Conservation (phyloP, 345 rosid genomes). For the Eucalyptus cloeziana region DNA sequence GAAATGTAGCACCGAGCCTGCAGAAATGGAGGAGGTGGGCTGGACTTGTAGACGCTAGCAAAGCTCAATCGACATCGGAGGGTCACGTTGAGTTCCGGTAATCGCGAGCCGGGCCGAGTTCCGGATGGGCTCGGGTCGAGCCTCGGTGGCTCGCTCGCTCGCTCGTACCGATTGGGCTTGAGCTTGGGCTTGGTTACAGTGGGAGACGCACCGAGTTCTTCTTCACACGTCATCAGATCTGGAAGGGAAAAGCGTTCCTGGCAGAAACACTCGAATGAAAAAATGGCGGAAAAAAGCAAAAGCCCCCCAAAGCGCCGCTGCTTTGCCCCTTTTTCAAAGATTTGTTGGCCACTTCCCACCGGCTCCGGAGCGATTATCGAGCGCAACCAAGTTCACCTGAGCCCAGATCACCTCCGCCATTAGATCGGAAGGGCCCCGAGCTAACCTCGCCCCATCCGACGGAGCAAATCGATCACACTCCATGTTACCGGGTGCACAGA, state of each 20-base stretch:
- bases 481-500: no score
- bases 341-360: background rate
- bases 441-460: background rate
- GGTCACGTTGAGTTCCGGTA: background rate
- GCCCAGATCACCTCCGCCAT: background rate
- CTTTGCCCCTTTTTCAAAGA: background rate
- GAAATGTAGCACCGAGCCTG: background rate
- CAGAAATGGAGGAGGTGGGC: background rate
- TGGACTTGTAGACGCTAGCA: background rate
- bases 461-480: background rate
- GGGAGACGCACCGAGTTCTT: background rate
- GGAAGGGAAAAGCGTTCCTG: fast-evolving
- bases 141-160: background rate
- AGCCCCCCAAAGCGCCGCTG: background rate
- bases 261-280: background rate
- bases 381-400: background rate
- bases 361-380: background rate
- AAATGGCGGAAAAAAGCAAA: background rate
- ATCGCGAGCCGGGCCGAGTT: background rate
- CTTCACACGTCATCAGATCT: background rate
- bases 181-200: background rate
- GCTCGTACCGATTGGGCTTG: background rate
- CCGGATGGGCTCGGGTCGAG: background rate
- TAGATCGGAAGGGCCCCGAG: background rate
- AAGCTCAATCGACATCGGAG: background rate